Evolutionary conservation across 345 rosid genomes (phyloP), one percentile per base, ranked within the genome.

Genomic region (Abelmoschus esculentus): DNA sequence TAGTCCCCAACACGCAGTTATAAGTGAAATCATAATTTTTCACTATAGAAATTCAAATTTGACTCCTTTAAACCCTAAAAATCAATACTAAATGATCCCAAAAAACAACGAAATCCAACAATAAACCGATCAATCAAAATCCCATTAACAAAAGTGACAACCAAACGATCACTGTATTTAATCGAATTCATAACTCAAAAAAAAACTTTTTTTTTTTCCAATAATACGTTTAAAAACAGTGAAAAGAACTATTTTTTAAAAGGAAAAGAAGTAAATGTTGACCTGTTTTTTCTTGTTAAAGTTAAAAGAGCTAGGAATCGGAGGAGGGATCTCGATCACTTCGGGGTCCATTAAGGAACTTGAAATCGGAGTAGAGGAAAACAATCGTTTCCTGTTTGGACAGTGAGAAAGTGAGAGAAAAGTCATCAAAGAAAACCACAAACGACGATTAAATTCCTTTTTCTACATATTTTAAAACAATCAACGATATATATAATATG

Each of bases 261-360:
- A 15, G 22, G 29, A 55, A 53, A 59, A 60, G 53, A 69, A 49
- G 17, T 3, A 13, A 34, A 2, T 36, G 60, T 3, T 11, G 8
- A 90, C 97, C 97, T 88, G 76, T 28, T 79, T 80, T 1, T 71
- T 76, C 66, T 77, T 85, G 34, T 77, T 85, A 40, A 53, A 67
- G 69, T 42, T 75, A 52, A 79, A 72, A 69, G 81, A 7, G 67
- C 83, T 79, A 74, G 77, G 74, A 29, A 65, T 22, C 70, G 85
- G 85, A 55, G 85, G 83, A 32, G 88, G 81, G 75, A 89, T 81
- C 85, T 90, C 90, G 77, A 84, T 81, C 69, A 82, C 84, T 34
- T 86, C 82, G 0, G 91, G 82, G 76, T 90, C 96, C 90, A 92
- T 87, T 53, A 58, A 72, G 18, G 76, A 71, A 56, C 67, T 19